A percentile compares a stretch with the other conserved stretches of the same genome.
Evolutionary conservation across 192 early-diverging fungal genomes (phyloP).

Genomic region (Coemansia sp.): DNA sequence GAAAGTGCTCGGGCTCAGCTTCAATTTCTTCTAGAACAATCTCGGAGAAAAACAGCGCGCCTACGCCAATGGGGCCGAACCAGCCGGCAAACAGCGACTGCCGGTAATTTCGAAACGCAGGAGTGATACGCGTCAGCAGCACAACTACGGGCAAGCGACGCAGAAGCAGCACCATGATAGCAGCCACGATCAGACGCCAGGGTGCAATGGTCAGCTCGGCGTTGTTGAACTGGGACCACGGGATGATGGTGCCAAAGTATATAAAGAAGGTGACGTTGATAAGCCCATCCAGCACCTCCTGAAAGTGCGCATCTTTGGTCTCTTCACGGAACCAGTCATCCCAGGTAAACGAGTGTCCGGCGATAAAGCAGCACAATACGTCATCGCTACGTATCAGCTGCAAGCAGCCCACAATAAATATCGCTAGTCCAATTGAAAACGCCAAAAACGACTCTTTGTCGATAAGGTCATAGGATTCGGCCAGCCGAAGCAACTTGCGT

Average conservation of each 20-base stretch:
- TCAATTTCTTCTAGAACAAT: conserved; percentile 51
- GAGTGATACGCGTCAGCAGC: conserved; percentile 62
- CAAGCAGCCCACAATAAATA: conserved; percentile 66
- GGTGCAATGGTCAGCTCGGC: conserved; percentile 55
- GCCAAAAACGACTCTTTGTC: conserved; percentile 89
- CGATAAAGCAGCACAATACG: conserved; percentile 73
- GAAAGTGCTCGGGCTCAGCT: conserved; percentile 34
- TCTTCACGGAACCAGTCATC: conserved; percentile 91
- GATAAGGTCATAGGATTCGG: conserved; percentile 71
- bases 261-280: conserved; percentile 89
- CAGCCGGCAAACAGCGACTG: conserved; percentile 83
- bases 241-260: conserved; percentile 79
- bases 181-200: conserved; percentile 71
- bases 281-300: conserved; percentile 89
- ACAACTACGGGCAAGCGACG: conserved; percentile 74
- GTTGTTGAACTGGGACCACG: conserved; percentile 72
- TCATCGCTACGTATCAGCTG: conserved; percentile 72
- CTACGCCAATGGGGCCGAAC: conserved; percentile 89
- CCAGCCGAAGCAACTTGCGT: conserved; percentile 66
- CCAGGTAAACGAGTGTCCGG: conserved; percentile 81
- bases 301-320: conserved; percentile 81
- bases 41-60: conserved; percentile 62
- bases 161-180: conserved; percentile 68
- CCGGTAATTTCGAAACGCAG: conserved; percentile 67
- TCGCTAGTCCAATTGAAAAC: conserved; percentile 76